Percentiles rank a stretch among this genome's conserved stretches.
Evolutionary conservation across 257 asterid genomes (phyloP).

Genomic region (Scutellaria minor): DNA sequence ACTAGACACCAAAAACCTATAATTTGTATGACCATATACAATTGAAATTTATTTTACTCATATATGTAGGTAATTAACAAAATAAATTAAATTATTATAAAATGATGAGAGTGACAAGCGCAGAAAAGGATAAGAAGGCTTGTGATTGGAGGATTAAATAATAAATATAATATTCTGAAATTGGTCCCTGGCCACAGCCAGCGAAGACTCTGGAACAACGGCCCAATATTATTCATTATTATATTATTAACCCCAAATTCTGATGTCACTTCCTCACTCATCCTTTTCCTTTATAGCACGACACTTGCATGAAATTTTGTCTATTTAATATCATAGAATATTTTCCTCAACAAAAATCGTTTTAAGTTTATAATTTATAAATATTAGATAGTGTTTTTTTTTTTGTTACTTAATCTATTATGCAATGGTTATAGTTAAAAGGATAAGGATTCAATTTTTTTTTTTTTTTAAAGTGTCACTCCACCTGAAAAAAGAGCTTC

Average conservation of each 20-base stretch:
- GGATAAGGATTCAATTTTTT: too few species aligned
- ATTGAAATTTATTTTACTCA: too few species aligned
- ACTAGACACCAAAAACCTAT: too few species aligned
- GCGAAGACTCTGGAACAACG: neutral
- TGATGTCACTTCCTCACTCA: conserved; percentile 23
- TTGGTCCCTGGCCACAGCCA: conserved; percentile 10
- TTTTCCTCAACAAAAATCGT: neutral
- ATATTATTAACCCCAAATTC: conserved; percentile 17
- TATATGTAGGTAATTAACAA: too few species aligned
- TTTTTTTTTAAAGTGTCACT: too few species aligned
- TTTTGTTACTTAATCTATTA: neutral
- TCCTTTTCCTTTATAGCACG: neutral
- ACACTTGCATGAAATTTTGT: neutral
- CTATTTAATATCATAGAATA: neutral
- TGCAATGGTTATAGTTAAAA: too few species aligned
- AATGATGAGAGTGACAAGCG: neutral
- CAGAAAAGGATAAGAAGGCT: conserved; percentile 10
- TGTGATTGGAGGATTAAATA: conserved; percentile 14
- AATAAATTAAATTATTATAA: too few species aligned
- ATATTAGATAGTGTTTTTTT: neutral
- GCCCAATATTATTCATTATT: conserved; percentile 24
- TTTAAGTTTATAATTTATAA: neutral
- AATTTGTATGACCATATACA: too few species aligned
- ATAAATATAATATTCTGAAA: neutral
- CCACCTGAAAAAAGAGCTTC: too few species aligned